Evolutionary conservation across 371 early-diverging fungal genomes (phyloP), one percentile per base, ranked within the genome.

Genomic region (Syncephalastrum contaminatum): DNA sequence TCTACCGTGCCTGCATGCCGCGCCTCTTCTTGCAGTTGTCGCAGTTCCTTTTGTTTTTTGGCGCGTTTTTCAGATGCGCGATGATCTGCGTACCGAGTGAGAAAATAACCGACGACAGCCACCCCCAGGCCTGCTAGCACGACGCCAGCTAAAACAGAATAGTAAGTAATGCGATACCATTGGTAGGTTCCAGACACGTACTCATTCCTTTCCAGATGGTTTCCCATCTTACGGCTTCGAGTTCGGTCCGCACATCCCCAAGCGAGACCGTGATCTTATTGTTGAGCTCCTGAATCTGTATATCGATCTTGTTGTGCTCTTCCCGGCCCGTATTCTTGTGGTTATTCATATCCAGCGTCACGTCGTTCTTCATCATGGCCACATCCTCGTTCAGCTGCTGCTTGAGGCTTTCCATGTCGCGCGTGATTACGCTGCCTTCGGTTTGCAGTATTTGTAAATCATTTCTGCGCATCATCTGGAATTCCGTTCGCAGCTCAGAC

Each of bases 311-410:
- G 58, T 92, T 90, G 58, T 87, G 86, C 25, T 86, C 81, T 53
- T 90, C 92, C 27, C 86, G 73, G 1, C 84, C 80, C 46, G 94
- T 95, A 30, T 91, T 82, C 63, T 91, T 90, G 64, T 89, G 84
- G 62, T 87, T 88, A 64, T 93, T 93, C 73, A 95, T 69, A 63
- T 96, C 96, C 64, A 95, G 86, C 30, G 85, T 81, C 36, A 95
- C 86, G 20, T 94, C 93, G 10, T 87, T 80, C 66, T 92, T 91
- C 68, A 95, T 65, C 36, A 81, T 84, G 4, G 85, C 80, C 16
- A 91, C 73, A 24, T 86, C 83, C 53, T 95, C 95, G 15, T 83
- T 77, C 19, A 90, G 69, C 39, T 82, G 77, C 44, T 90, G 91
- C 36, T 77, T 81, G 62, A 94, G 54, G 0, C 76, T 67, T 51